A percentile compares a stretch with the other conserved stretches of the same genome.
Evolutionary conservation across 2,329 filamentous ascomycete genomes (phyloP).

Genomic region (Talaromyces sp.): DNA sequence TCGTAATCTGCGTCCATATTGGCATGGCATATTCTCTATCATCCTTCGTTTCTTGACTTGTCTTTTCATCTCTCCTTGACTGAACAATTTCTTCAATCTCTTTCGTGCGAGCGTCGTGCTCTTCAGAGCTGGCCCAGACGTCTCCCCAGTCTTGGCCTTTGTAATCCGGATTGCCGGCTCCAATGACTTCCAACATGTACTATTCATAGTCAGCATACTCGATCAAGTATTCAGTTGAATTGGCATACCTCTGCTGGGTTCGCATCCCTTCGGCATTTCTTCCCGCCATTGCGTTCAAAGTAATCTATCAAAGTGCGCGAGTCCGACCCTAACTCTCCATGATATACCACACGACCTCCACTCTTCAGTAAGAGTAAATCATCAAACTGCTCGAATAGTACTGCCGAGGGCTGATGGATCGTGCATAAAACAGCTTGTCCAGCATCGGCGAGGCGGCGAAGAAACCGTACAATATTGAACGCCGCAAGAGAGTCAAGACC

Average conservation of each 20-base stretch:
- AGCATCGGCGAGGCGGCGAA: conserved; percentile 62
- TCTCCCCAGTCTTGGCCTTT: conserved; percentile 60
- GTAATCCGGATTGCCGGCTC: conserved; percentile 60
- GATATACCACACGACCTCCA: conserved; percentile 79
- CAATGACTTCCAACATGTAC: conserved; percentile 76
- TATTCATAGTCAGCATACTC: conserved; percentile 36
- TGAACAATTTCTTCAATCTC: conserved; percentile 55
- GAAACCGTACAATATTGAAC: conserved; percentile 60
- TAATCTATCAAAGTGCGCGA: conserved; percentile 66
- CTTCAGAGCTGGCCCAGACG: conserved; percentile 55
- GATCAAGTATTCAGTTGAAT: no score
- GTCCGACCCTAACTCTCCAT: conserved; percentile 76
- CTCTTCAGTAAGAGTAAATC: conserved; percentile 72
- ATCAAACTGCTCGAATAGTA: conserved; percentile 85
- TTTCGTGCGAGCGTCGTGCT: conserved; percentile 44
- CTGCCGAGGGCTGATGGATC: conserved; percentile 84
- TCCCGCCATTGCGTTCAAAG: conserved; percentile 63
- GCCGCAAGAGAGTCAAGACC: conserved; percentile 67
- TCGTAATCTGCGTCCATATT: conserved; percentile 50
- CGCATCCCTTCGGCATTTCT: conserved; percentile 56
- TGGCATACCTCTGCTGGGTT: conserved; percentile 62
- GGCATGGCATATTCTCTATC: conserved; percentile 63
- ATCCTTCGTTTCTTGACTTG: conserved; percentile 44
- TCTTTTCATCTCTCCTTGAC: conserved; percentile 41
- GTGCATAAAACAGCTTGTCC: conserved; percentile 88